Conservation (phyloP, 2,329 filamentous ascomycete genomes). For the Fusarium odoratissimum region DNA sequence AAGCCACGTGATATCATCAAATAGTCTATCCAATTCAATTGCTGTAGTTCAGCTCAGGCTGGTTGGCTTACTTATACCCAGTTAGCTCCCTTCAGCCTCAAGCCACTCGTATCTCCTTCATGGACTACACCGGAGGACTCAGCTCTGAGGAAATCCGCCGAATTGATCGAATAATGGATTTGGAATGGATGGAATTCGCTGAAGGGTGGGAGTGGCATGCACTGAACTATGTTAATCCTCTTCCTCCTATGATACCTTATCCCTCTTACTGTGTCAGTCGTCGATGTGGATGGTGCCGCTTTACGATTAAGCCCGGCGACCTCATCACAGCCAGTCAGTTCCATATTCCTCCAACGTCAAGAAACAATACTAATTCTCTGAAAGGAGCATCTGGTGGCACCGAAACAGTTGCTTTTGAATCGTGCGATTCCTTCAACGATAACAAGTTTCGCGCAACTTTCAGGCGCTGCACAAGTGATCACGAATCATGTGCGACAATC, state of each 20-base stretch:
- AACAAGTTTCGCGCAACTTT: slow-evolving; percentile 9
- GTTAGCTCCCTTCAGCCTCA: neutral
- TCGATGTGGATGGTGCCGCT: slow-evolving; percentile 31
- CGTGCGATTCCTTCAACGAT: neutral
- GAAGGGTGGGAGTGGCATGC: slow-evolving; percentile 22
- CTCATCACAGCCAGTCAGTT: slow-evolving; percentile 14
- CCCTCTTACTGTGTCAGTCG: slow-evolving; percentile 28
- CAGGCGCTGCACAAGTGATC: slow-evolving; percentile 15
- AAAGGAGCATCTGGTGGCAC: slow-evolving; percentile 16
- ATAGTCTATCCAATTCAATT: neutral
- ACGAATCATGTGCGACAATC: slow-evolving; percentile 17
- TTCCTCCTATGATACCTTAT: slow-evolving; percentile 7
- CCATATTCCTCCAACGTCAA: neutral
- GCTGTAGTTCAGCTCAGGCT: neutral
- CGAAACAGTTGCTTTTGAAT: slow-evolving; percentile 5
- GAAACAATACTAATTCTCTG: neutral
- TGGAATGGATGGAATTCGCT: slow-evolving; percentile 20
- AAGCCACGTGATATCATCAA: slow-evolving; percentile 20
- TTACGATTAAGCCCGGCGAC: slow-evolving; percentile 16
- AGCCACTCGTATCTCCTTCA: neutral
- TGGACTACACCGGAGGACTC: slow-evolving; percentile 10
- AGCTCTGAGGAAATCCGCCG: slow-evolving; percentile 4
- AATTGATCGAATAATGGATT: slow-evolving; percentile 17
- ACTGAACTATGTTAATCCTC: neutral
- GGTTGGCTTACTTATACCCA: neutral